Evolutionary conservation across 1,284 basidiomycete species (phyloP), one percentile per base, ranked within the genome.

Genomic region (Boletus calvinii): DNA sequence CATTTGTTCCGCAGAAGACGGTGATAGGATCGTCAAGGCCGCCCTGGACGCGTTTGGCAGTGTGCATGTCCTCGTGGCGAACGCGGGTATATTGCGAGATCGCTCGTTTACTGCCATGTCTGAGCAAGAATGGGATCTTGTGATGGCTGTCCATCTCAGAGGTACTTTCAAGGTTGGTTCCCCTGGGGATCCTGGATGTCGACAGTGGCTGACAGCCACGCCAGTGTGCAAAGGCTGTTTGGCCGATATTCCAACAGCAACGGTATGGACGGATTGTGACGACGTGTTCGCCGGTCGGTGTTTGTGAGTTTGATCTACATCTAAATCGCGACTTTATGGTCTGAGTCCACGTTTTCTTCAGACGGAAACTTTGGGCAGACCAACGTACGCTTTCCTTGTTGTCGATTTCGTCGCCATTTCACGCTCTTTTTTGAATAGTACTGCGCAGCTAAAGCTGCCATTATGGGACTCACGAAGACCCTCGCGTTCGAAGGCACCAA

Each of bases 241-340:
- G 95, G 97, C 94, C 96, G 4, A 79, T 94, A 66, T 98, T 99
- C 81, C 87, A 91, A 72, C 90, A 96, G 75, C 97, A 99, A 70
- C 95, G 94, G 74, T 98, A 90, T 68, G 96, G 97, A 31, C 87
- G 97, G 53, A 96, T 99, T 65, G 81, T 99, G 53, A 97, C 92
- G 48, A 98, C 95, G 26, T 85, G 87, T 53, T 98, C 95, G 6
- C 87, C 90, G 68, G 93, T 95, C 51, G 96, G 95, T 57, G 87
- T 98, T 55, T 94, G 89, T 92, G 62, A 67, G 89, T 77, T 10
- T 26, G 12, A 36, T 10, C 41, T 35, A 26, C 17, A 17, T 24
- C 30, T 36, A 41, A 50, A n/a, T 37, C 17, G 22, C 13, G 49
- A 12, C 26, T 43, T 11, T 7, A 44, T 12, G 26, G 17, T 61